A percentile compares a stretch with the other conserved stretches of the same genome.
Conservation (phyloP, 73 alveolate genomes). For the Uronychia setigera region DNA sequence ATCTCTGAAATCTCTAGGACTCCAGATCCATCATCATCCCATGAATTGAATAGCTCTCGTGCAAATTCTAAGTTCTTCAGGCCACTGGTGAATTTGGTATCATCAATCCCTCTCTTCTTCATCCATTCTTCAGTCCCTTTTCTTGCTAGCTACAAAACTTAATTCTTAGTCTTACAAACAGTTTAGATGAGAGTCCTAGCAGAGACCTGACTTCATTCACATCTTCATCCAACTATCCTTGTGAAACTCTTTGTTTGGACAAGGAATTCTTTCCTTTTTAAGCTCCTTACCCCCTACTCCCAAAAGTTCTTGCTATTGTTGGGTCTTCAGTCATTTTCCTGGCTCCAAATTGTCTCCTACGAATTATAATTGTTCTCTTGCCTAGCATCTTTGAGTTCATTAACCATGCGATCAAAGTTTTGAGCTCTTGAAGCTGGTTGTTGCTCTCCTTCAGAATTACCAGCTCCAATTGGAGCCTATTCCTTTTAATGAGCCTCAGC, state of each 20-base stretch:
- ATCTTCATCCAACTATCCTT: background rate
- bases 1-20: conserved; percentile 44
- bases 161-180: background rate
- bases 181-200: background rate
- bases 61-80: conserved; percentile 39
- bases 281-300: background rate
- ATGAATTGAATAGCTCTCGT: conserved; percentile 44
- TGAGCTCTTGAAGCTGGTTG: background rate
- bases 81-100: background rate
- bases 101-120: background rate
- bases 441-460: background rate
- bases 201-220: background rate
- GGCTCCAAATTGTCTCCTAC: background rate
- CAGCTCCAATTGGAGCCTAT: background rate
- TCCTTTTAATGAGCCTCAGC: background rate
- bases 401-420: background rate
- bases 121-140: conserved; percentile 6
- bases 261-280: background rate
- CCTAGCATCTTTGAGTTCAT: background rate
- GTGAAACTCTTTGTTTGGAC: background rate
- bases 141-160: background rate
- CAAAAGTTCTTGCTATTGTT: background rate
- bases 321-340: background rate
- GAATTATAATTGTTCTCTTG: background rate
- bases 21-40: conserved; percentile 70